Evolutionary conservation across 2,329 filamentous ascomycete species (phyloP).

Genomic region (Coniella lustricola): DNA sequence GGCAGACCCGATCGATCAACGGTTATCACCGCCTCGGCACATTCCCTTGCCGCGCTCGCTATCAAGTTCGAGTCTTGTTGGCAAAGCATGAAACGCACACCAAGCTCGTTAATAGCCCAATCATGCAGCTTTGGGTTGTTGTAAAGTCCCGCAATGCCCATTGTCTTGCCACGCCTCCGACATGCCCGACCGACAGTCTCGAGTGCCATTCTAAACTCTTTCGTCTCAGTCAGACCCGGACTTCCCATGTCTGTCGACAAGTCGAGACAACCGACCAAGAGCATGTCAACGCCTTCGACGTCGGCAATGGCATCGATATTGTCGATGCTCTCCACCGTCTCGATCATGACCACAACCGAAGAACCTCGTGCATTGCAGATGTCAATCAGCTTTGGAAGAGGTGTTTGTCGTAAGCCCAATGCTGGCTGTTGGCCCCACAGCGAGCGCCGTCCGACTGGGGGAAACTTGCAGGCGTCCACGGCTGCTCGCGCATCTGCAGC

Average conservation of each 20-base stretch:
- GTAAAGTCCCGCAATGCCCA: conserved; percentile 22
- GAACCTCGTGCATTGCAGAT: conserved; percentile 21
- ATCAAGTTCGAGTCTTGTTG: conserved; percentile 16
- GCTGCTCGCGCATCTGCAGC: conserved; percentile 21
- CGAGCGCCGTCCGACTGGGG: conserved; percentile 19
- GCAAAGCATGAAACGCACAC: conserved; percentile 16
- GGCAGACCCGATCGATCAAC: no score
- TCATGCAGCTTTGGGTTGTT: conserved; percentile 16
- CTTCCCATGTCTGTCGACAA: conserved; percentile 23
- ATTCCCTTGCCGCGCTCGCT: no score
- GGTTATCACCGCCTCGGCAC: no score
- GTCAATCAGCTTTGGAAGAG: conserved; percentile 18
- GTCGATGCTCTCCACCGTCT: conserved; percentile 20
- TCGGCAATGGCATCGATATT: conserved; percentile 25
- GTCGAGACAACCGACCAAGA: conserved; percentile 27
- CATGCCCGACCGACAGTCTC: conserved; percentile 16
- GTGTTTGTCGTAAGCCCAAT: conserved; percentile 21
- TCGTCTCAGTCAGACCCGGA: conserved; percentile 18
- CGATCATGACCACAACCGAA: conserved; percentile 24
- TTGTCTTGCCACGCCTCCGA: conserved; percentile 18
- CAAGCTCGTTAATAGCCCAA: conserved; percentile 17
- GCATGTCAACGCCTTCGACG: conserved; percentile 24
- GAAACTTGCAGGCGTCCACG: conserved; percentile 23
- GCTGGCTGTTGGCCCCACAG: conserved; percentile 21
- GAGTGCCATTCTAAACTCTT: background rate